Base-by-base conservation (phyloP, 371 early-diverging fungal genomes). In the Lichtheimia ornata region DNA sequence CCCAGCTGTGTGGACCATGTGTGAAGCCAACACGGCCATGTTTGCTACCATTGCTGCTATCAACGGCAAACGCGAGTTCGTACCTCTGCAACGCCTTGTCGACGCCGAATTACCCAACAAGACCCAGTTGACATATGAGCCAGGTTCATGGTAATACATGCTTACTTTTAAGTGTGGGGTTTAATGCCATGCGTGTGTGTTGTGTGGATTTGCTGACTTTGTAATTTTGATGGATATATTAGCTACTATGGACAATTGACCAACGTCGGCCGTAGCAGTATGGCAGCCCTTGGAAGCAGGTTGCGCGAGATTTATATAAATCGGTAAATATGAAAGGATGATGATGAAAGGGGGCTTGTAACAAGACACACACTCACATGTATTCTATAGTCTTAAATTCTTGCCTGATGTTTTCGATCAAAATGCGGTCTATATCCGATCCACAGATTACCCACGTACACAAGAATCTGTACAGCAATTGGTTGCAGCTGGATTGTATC, bases 161-260 rank as follows among this genome's bases (percentile, higher is more conserved):
- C 6, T 11, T 2, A 22, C 22, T 22, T 22, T 35, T 35, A 35
- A 9, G 11, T 35, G 35, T 35, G 35, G 35, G 35, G 35, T 11
- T 11, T 11, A 15, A 2, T 17, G 30, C 13, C 20, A 41, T 24
- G 12, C n/a, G 5, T 44, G 0, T 1, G 15, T 50, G 1, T 55
- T 55, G 24, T 18, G 40, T 22, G 20, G 28, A 28, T 35, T 5
- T 56, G 18, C 24, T 40, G 41, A 59, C 41, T 51, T 49, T 25
- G 27, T 14, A n/a, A 44, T 13, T 24, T 45, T 12, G 14, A n/a
- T 25, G 7, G 4, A 22, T 25, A 54, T 27, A 67, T 45, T 54
- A 88, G 91, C 58, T 81, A 75, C 27, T 85, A 73, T 64, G 92
- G 93, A 9, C 94, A 93, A 67, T 77, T 93, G 57, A 93, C 91